Percentiles rank a stretch among this genome's conserved stretches.
These are phyloP conservation scores for Antarctomyces pellizariae DNA, from an alignment of 495 filamentous ascomycete species.

Conservation along the genomic window DNA sequence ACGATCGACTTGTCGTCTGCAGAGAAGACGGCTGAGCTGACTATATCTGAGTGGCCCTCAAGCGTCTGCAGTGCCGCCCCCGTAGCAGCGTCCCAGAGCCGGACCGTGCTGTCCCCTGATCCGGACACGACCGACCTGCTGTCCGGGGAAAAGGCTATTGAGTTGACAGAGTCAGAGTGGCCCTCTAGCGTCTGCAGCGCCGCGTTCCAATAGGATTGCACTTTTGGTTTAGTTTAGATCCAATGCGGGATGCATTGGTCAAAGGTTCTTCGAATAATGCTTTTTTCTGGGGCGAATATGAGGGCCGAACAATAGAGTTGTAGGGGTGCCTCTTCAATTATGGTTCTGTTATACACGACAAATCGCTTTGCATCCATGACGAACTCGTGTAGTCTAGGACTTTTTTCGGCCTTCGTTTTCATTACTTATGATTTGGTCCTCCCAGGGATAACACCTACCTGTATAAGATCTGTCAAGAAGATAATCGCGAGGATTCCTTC, in stretches of 20 bases:
- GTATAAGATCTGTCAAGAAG: background rate
- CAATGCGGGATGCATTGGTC: conserved; percentile 1
- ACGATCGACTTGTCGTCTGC: conserved; percentile 4
- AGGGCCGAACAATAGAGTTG: conserved; percentile 14
- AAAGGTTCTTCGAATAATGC: conserved; percentile 10
- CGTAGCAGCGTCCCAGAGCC: conserved; percentile 6
- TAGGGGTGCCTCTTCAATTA: conserved; percentile 12
- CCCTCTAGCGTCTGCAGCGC: conserved; percentile 8
- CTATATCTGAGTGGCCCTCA: conserved; percentile 4
- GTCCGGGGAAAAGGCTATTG: conserved; percentile 12
- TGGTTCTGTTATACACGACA: conserved; percentile 9
- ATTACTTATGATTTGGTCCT: background rate
- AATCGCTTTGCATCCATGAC: conserved; percentile 17
- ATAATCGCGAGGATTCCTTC: conserved; percentile 3
- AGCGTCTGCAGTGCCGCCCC: conserved; percentile 5
- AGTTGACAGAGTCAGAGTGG: conserved; percentile 6
- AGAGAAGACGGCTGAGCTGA: conserved; percentile 6
- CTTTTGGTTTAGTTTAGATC: conserved; percentile 1
- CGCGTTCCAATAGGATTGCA: conserved; percentile 2
- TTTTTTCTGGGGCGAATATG: conserved; percentile 14
- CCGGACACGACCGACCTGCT: conserved; percentile 1
- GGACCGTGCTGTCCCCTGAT: conserved; percentile 2
- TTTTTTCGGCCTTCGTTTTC: background rate
- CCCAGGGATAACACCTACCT: conserved; percentile 1
- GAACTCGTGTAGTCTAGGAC: conserved; percentile 7